Conservation (phyloP, 306 rosid species). For the Pyrus bretschneideri region DNA sequence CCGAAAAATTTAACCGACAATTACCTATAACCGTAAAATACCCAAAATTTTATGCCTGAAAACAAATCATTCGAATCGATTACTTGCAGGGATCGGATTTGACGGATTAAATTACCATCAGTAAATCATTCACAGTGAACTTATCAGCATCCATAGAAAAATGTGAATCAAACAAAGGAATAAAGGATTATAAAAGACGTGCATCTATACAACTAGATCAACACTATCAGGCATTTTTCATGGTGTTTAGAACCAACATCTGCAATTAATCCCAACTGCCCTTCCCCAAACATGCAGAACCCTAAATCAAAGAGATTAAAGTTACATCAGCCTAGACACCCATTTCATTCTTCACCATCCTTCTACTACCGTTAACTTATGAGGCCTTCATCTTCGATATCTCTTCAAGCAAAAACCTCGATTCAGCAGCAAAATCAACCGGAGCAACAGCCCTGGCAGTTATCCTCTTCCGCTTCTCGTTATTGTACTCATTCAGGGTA, state of each 20-base stretch:
- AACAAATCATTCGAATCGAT: fast-evolving
- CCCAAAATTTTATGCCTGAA: too few relatives aligned
- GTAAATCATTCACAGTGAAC: too few relatives aligned
- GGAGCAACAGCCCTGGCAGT: constrained; percentile 70
- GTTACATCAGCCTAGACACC: background rate
- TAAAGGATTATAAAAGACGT: background rate
- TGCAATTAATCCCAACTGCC: background rate
- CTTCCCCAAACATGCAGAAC: background rate
- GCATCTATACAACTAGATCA: background rate
- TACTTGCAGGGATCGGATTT: fast-evolving
- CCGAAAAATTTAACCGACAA: fast-evolving
- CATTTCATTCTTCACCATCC: background rate
- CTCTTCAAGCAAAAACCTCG: constrained; percentile 64
- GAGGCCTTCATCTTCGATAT: constrained; percentile 59
- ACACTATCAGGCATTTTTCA: background rate
- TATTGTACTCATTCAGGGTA: constrained; percentile 70
- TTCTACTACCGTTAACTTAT: background rate
- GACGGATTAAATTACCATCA: too few relatives aligned
- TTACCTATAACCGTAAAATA: too few relatives aligned
- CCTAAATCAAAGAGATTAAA: background rate
- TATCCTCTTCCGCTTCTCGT: constrained; percentile 77
- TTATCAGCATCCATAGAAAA: background rate
- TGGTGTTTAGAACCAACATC: background rate
- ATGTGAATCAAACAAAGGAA: background rate
- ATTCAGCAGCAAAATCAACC: constrained; percentile 75